phyloP scores from a whole-genome alignment of 2,329 filamentous ascomycete genomes.

The Nemania sp. region DNA sequence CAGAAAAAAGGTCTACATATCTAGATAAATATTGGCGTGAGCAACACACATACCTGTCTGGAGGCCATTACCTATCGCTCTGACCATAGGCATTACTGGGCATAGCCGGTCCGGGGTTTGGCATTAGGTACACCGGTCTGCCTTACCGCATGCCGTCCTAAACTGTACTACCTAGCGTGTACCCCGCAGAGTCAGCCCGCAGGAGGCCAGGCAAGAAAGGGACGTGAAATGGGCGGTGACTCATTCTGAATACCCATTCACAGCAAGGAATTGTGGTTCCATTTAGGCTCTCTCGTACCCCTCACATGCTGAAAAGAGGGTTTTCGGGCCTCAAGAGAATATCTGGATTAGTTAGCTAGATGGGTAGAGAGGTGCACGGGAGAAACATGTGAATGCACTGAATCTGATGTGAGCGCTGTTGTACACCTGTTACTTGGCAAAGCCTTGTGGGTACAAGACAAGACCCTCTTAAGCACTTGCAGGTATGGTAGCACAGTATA shows the following conservation, averaged over 20 bases:
- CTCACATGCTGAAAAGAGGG: neutral
- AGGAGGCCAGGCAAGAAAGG: neutral
- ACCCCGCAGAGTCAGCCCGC: conserved; percentile 18
- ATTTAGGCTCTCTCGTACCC: no score
- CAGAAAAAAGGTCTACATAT: neutral
- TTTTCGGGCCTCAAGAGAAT: neutral
- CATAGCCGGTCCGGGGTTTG: no score
- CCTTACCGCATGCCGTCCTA: neutral
- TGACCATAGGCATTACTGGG: no score
- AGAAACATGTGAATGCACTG: neutral
- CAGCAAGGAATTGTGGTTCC: no score
- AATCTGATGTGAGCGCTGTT: neutral
- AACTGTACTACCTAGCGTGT: neutral
- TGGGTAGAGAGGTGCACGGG: no score
- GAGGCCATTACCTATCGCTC: neutral
- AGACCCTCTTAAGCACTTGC: neutral
- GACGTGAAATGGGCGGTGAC: conserved; percentile 17
- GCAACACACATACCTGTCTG: neutral
- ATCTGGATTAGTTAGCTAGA: no score
- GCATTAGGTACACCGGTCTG: neutral
- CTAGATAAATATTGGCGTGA: neutral
- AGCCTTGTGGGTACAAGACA: no score
- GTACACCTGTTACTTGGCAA: neutral
- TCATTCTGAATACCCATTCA: conserved; percentile 16
- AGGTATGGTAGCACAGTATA: neutral